Percentiles rank a stretch among this genome's conserved stretches.
phyloP scores from a whole-genome alignment of 163 green algal genomes.

The Trebouxiophyceae sp. region DNA sequence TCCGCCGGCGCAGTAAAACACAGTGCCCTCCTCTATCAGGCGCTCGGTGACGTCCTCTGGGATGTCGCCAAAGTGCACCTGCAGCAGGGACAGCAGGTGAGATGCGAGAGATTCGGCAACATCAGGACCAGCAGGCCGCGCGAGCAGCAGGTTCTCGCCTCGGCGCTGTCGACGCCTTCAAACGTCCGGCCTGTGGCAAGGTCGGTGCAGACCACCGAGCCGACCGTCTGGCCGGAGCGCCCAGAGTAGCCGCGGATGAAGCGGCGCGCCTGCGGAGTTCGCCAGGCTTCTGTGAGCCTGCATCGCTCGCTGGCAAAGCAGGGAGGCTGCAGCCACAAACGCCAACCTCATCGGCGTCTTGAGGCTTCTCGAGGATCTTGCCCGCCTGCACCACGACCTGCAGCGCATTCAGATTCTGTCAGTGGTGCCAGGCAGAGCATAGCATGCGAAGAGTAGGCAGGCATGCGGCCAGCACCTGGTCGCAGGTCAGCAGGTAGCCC shows the following conservation, averaged over 20 bases:
- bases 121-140: background rate
- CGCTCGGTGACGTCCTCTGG: conserved; percentile 46
- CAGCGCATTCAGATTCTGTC: background rate
- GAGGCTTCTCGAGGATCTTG: conserved; percentile 73
- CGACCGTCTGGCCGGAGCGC: too few relatives aligned
- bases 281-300: too few relatives aligned
- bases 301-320: background rate
- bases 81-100: background rate
- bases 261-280: too few relatives aligned
- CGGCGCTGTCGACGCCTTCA: too few relatives aligned
- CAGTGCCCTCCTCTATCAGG: conserved; percentile 51
- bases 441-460: background rate
- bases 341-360: conserved; percentile 17
- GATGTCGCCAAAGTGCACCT: conserved; percentile 59
- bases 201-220: too few relatives aligned
- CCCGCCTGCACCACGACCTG: conserved; percentile 68
- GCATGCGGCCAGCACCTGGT: conserved; percentile 19
- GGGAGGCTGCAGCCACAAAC: background rate
- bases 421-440: too few relatives aligned
- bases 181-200: background rate
- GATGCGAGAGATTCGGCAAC: background rate
- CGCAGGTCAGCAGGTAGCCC: conserved; percentile 66
- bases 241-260: too few relatives aligned
- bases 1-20: conserved; percentile 61
- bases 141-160: too few relatives aligned